Evolutionary conservation across 768 basidiomycete genomes (phyloP), one percentile per base, ranked within the genome.

Genomic region (Rhodotorula diobovata): DNA sequence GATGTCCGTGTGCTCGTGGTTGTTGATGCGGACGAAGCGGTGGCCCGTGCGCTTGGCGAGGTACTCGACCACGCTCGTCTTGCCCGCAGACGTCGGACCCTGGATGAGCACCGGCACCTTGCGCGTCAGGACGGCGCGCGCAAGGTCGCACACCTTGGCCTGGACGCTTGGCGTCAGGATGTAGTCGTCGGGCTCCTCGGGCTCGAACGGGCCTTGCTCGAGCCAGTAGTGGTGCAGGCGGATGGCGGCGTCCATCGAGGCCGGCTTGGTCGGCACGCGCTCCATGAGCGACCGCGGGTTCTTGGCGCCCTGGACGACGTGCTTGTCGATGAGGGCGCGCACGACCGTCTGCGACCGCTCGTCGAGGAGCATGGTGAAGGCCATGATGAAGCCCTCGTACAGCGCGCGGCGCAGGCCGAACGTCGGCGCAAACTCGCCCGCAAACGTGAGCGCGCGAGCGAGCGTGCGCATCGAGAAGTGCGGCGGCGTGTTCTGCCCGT

Each of bases 1-100:
- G 61, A 99, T 96, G 78, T 99, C 96, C 11, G 96, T 99, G 78
- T 98, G 96, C 73, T 99, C 96, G 81, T 99, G 96, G 77, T 99
- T 99, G 82, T 99, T 99, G 84, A 99, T 97, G 51, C 96, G 90
- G 41, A 99, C 88, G 80, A 97, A 98, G 46, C 86, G 87, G 82
- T 99, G 96, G 0, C 96, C 95, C 0, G 93, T 96, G 66, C 90
- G 85, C 71, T 86, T 87, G 11, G 96, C 95, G 39, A 99, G 86
- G 80, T 94, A 98, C 81, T 97, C 94, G 56, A 99, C 87, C 1
- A 95, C 91, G 76, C 91, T 93, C 5, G 96, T 99, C 83, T 99
- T 99, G 50, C 96, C 96, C 67, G 89, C 90, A 2, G 96, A 98
- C 0, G 96, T 99, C 0, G 95, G 96, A 3, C 96, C 96, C 82